Evolutionary conservation across 108 stramenopile genomes (phyloP).

Genomic region (Skeletonema costatum): DNA sequence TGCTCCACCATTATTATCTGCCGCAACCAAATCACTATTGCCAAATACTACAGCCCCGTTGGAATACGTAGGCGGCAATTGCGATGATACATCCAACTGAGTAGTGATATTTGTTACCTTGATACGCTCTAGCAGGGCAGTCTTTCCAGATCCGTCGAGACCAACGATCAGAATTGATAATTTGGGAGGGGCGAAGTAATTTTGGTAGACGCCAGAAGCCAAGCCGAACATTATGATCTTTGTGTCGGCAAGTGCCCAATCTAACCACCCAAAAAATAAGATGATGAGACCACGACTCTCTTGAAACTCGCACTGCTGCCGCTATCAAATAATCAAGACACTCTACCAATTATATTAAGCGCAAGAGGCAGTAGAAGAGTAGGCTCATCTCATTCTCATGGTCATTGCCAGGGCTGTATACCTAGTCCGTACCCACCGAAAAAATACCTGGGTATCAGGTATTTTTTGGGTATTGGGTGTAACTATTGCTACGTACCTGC

Average conservation of each 20-base stretch:
- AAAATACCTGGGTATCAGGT: no score
- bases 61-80: background rate
- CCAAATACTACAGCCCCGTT: slow-evolving; percentile 24
- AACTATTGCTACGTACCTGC: no score
- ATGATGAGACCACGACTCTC: background rate
- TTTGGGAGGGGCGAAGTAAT: slow-evolving; percentile 74
- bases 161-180: slow-evolving; percentile 79
- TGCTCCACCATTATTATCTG: background rate
- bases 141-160: slow-evolving; percentile 69
- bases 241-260: background rate
- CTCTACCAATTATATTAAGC: no score
- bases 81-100: slow-evolving; percentile 3
- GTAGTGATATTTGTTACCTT: slow-evolving; percentile 73
- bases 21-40: background rate
- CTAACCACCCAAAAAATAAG: background rate
- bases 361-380: no score
- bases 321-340: background rate
- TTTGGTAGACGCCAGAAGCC: slow-evolving; percentile 72
- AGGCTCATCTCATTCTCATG: no score
- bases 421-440: no score
- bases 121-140: slow-evolving; percentile 75
- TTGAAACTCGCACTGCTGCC: background rate
- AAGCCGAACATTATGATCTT: slow-evolving; percentile 70
- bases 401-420: no score
- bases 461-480: no score